phyloP scores from a whole-genome alignment of 2,329 filamentous ascomycete genomes.

The Graphilbum sp. region DNA sequence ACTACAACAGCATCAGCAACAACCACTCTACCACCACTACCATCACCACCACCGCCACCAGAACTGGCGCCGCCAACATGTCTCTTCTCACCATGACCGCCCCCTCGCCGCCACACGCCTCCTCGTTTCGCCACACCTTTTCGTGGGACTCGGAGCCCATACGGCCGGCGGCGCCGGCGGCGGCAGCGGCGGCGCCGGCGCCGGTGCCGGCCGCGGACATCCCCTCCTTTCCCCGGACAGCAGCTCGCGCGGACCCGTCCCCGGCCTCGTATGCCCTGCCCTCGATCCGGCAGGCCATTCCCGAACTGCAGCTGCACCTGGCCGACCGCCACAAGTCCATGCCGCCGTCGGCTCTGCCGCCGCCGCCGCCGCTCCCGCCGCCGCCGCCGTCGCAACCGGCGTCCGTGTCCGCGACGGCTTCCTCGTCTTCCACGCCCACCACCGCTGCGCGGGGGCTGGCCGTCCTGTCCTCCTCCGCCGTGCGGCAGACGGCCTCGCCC shows the following conservation, averaged over 20 bases:
- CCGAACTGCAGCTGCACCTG: slow-evolving; percentile 3
- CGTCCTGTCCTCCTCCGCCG: not conserved
- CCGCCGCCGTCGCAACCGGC: not conserved
- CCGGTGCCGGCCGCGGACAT: too few relatives aligned
- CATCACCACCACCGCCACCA: too few relatives aligned
- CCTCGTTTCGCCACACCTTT: slow-evolving; percentile 13
- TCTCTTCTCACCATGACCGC: slow-evolving; percentile 32
- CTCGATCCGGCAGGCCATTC: slow-evolving; percentile 29
- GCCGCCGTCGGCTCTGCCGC: too few relatives aligned
- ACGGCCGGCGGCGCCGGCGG: slow-evolving; percentile 18
- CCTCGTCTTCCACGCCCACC: not conserved
- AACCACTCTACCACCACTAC: too few relatives aligned
- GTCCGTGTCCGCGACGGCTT: not conserved
- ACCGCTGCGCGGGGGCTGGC: not conserved
- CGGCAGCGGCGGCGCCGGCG: too few relatives aligned
- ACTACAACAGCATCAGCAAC: slow-evolving; percentile 11
- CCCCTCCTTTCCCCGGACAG: not conserved
- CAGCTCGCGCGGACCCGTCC: slow-evolving; percentile 3
- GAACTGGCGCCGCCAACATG: slow-evolving; percentile 31
- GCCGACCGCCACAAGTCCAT: not conserved
- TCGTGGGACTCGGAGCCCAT: not conserved
- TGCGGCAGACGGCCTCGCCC: slow-evolving; percentile 11
- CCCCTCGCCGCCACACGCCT: slow-evolving; percentile 20
- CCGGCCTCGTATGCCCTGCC: slow-evolving; percentile 29
- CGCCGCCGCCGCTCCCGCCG: not conserved